Evolutionary conservation across 1,139 yeast genomes (phyloP), one percentile per base, ranked within the genome.

Genomic region (Pichia sp.): DNA sequence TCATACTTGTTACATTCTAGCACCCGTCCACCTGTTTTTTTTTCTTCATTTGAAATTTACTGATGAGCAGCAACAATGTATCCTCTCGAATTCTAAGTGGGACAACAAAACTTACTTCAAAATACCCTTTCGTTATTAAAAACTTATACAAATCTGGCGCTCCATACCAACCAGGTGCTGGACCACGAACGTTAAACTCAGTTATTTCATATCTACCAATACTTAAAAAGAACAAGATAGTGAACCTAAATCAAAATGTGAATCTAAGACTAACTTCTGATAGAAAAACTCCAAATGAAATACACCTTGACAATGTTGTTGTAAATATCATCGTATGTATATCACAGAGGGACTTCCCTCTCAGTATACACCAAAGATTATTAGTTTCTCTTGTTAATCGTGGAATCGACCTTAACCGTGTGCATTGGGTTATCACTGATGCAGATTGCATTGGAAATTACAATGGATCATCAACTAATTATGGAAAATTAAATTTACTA

Each of bases 391-490:
- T 44, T 3, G 9, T 28, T 8, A 18, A 31, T 15, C 36, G 36
- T 18, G 42, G 42, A 6, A 28, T 44, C 10, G 33, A 41, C 19
- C 21, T 38, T 10, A 30, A 31, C 12, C 26, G 35, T 20, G 24
- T 44, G 2, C 44, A 44, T 12, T 44, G 44, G 44, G 40, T 44
- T 3, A 38, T 44, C 11, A 44, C 47, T 12, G 36, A 40, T 31
- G 35, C 23, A 6, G 47, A 42, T 30, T 34, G 36, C 5, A 8
- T 42, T 15, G 37, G 35, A 4, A 15, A n/a, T 17, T 40, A 40
- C 28, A 28, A 23, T 3, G 15, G 19, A 14, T 28, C 31, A 14
- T 30, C 36, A 3, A 19, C 14, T 6, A 20, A 23, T 20, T 19
- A 15, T 22, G 37, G 34, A 11, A 15, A 37, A 5, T 19, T 41